phyloP scores from a whole-genome alignment of 169 alveolate genomes.

The Fabrea salina region DNA sequence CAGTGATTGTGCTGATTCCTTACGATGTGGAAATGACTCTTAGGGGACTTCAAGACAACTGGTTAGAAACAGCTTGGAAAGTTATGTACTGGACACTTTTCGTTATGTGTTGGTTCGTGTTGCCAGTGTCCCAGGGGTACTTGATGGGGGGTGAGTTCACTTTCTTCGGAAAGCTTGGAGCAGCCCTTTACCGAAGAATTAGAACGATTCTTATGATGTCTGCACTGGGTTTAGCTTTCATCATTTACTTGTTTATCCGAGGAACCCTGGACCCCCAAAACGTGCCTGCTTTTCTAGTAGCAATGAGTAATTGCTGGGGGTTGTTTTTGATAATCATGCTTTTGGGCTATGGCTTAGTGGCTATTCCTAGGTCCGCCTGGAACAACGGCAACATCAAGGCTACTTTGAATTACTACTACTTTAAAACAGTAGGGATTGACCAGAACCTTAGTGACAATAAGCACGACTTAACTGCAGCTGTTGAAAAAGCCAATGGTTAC shows the following conservation, averaged over 20 bases:
- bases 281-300: not conserved
- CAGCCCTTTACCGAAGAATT: not conserved
- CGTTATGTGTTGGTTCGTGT: constrained; percentile 6
- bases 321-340: constrained; percentile 43
- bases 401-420: not conserved
- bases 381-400: not conserved
- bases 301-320: constrained; percentile 41
- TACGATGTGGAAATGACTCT: not conserved
- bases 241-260: not conserved
- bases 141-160: not conserved
- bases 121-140: not conserved
- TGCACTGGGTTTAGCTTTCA: not conserved
- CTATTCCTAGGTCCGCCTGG: constrained; percentile 44
- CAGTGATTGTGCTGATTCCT: not conserved
- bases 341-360: constrained; percentile 62
- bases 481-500: not conserved
- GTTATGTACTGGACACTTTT: constrained; percentile 29
- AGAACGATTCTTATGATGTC: not conserved
- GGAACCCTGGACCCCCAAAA: not conserved
- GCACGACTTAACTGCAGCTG: not conserved
- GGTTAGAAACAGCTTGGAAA: not conserved
- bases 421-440: not conserved
- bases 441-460: not conserved
- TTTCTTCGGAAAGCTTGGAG: not conserved
- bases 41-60: not conserved